Evolutionary conservation across 2,329 filamentous ascomycete genomes (phyloP), one percentile per base, ranked within the genome.

Genomic region (Onygena corvina): DNA sequence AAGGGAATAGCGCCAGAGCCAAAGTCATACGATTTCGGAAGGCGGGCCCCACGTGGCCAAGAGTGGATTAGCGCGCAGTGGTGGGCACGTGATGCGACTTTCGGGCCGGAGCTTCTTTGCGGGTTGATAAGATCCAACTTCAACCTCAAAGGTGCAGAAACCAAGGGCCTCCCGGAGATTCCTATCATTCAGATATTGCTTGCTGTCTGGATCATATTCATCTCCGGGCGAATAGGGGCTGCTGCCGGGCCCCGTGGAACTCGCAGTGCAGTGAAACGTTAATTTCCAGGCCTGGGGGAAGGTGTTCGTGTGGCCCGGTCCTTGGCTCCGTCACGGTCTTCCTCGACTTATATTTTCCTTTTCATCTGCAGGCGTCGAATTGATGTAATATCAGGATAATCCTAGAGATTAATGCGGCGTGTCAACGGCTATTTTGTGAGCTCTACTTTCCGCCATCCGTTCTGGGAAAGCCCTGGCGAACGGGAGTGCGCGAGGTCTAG

Each of bases 391-490:
- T 20, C 33, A 27, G 33, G 42, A 18, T 11, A n/a, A 46, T 46
- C 42, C 42, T 27, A 27, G 42, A 33, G 42, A 46, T 46, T 30
- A 46, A 46, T 46, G 20, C 42, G 30, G 42, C 42, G 42, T 33
- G 16, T 31, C 27, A 31, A 31, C 42, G 42, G 42, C 42, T 46
- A 46, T 46, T 46, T n/a, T 46, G 12, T 27, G 42, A 46, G 12
- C 30, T 18, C 12, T n/a, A 7, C 11, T 25, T 16, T 7, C 20
- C 11, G n/a, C 20, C 4, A n/a, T 16, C 21, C 21, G 14, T 42
- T 23, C 38, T 29, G 20, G 38, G 38, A 27, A 42, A 14, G 38
- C 27, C 38, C 38, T 25, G 21, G 21, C 38, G 38, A 42, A 25
- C 12, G 14, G 38, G 21, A 23, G 38, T 16, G 7, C 38, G 21